Conservation (phyloP, 192 early-diverging fungal species). For the Backusella circina region DNA sequence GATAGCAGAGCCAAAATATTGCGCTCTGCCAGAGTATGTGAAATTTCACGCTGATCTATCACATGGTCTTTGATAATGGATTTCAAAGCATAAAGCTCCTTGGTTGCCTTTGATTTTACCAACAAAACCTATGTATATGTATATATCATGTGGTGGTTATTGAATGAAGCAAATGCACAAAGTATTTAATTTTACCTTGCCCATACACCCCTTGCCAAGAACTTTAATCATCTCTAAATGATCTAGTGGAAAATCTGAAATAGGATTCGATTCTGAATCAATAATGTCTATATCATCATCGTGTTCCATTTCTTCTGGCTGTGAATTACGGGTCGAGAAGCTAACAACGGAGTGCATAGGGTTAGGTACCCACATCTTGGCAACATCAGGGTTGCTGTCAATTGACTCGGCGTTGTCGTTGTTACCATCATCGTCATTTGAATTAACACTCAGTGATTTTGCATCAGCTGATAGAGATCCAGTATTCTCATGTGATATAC, state of each 20-base stretch:
- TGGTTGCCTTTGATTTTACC: slow-evolving; percentile 35
- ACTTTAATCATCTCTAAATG: slow-evolving; percentile 50
- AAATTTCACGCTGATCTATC: slow-evolving; percentile 68
- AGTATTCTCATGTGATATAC: not conserved
- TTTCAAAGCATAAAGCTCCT: slow-evolving; percentile 49
- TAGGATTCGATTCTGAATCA: slow-evolving; percentile 9
- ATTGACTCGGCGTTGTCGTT: not conserved
- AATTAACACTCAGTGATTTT: not conserved
- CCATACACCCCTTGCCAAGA: slow-evolving; percentile 55
- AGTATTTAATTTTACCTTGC: slow-evolving; percentile 42
- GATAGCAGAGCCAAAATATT: slow-evolving; percentile 68
- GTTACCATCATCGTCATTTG: not conserved
- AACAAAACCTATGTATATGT: slow-evolving; percentile 38
- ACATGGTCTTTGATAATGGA: slow-evolving; percentile 58
- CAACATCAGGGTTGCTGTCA: not conserved
- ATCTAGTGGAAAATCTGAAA: slow-evolving; percentile 34
- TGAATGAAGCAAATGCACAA: not conserved
- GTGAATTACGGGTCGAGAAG: not conserved
- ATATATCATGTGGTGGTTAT: not conserved
- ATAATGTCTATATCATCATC: slow-evolving; percentile 16
- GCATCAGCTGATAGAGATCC: slow-evolving; percentile 3
- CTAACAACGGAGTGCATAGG: not conserved
- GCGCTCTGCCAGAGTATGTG: slow-evolving; percentile 80
- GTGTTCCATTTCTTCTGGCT: not conserved
- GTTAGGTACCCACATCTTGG: slow-evolving; percentile 4